Base-by-base conservation (phyloP, 441 rosid genomes). In the Populus trichocarpa region DNA sequence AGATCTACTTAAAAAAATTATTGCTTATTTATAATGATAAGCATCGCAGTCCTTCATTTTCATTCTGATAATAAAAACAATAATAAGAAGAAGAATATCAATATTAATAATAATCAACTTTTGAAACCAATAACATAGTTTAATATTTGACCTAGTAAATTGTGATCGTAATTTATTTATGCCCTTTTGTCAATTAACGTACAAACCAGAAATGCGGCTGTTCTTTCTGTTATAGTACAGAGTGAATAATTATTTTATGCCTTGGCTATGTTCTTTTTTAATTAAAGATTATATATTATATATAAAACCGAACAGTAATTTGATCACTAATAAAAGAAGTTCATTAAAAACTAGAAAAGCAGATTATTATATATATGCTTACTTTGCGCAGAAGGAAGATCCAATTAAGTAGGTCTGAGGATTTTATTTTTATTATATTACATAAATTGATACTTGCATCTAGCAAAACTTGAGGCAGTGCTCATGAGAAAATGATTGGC, bases 401-500 rank as follows among this genome's bases (percentile, higher is more conserved):
- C 77, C 71, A 84, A 79, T 53, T 18, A 25, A 22, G 68, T 1
- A 72, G 70, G 23, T 72, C 36, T 75, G 79, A 61, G 50, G 72
- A 38, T 46, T 79, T 82, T 79, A 30, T 65, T 73, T 81, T 59
- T 63, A 50, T 68, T 75, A 63, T 77, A 75, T 50, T 35, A 20
- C 22, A 33, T 22, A 67, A 79, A 74, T 70, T 28, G 64, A 26
- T 67, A 46, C 71, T 77, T 32, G 14, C 72, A 26, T 72, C 75
- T 67, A 69, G 59, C 32, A 66, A 36, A 71, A 36, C 69, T 76
- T 46, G 69, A 81, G 79, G 63, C 68, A 82, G 78, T 75, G 80
- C 77, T 83, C 85, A 83, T 79, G 79, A 64, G 79, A 83, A 82
- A 87, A 86, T 89, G 88, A 89, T 86, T 88, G 84, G 82, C 79